These are phyloP conservation scores for Botrytis hyacinthi DNA, from an alignment of 2,329 filamentous ascomycete genomes.

Conservation along the genomic window DNA sequence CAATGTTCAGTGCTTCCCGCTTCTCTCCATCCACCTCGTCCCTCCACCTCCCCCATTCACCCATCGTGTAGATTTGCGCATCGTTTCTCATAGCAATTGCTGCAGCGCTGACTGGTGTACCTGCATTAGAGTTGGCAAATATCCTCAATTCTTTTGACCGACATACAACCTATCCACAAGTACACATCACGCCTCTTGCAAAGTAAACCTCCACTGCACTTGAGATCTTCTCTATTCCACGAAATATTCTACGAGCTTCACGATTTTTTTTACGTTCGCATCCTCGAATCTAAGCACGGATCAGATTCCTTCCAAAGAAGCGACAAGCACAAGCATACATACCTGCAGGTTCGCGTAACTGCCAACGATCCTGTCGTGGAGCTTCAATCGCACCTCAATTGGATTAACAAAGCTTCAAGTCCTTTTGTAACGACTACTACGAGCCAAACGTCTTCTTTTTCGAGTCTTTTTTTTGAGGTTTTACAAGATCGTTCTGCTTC, in stretches of 20 bases:
- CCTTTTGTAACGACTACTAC: conserved; percentile 45
- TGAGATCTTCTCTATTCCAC: conserved; percentile 12
- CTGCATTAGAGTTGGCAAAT: conserved; percentile 40
- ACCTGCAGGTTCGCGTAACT: conserved; percentile 40
- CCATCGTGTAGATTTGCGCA: conserved; percentile 17
- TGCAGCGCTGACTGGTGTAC: conserved; percentile 39
- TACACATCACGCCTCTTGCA: conserved; percentile 22
- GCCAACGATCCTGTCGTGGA: conserved; percentile 37
- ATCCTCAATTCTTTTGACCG: conserved; percentile 32
- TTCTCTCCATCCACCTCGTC: conserved; percentile 23
- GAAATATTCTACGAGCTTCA: conserved; percentile 32
- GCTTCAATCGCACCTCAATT: conserved; percentile 39
- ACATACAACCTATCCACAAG: conserved; percentile 23
- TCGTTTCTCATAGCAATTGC: conserved; percentile 31
- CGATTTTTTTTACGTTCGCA: conserved; percentile 32
- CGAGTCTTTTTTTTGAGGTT: conserved; percentile 33
- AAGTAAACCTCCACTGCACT: conserved; percentile 19
- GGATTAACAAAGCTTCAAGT: conserved; percentile 35
- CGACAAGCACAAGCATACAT: conserved; percentile 39
- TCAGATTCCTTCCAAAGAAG: conserved; percentile 33
- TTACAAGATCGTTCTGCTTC: conserved; percentile 33
- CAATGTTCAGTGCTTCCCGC: conserved; percentile 29
- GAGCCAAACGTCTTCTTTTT: conserved; percentile 43
- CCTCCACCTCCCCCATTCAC: conserved; percentile 18
- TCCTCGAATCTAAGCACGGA: conserved; percentile 37